phyloP scores from a whole-genome alignment of 352 stramenopile species.

The Pythium pyrilobum region DNA sequence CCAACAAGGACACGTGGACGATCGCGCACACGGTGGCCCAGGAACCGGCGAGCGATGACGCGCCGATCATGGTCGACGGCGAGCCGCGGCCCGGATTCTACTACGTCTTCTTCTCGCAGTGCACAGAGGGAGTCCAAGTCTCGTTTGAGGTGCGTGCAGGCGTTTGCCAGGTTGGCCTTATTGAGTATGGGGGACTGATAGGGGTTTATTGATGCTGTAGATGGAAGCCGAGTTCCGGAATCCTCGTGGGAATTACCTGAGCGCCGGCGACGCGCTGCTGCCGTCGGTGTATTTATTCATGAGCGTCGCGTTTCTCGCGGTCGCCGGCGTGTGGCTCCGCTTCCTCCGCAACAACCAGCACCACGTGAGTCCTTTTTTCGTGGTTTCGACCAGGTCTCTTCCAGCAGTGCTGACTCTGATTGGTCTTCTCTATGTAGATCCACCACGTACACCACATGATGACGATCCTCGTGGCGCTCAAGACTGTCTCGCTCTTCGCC shows the following conservation, averaged over 20 bases:
- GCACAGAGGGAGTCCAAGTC: conserved; percentile 59
- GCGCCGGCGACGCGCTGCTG: conserved; percentile 76
- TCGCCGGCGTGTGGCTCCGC: conserved; percentile 54
- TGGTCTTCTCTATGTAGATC: conserved; percentile 36
- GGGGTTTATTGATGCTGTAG: conserved; percentile 24
- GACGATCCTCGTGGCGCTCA: conserved; percentile 90
- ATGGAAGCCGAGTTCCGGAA: conserved; percentile 85
- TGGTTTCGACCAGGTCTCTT: background rate
- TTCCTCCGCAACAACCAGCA: conserved; percentile 47
- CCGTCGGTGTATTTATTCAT: conserved; percentile 80
- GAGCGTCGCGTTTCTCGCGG: conserved; percentile 62
- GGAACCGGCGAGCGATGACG: conserved; percentile 14
- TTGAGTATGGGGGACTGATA: background rate
- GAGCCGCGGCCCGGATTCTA: conserved; percentile 68
- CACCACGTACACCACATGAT: conserved; percentile 97
- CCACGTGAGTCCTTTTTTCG: conserved; percentile 44
- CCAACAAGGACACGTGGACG: conserved; percentile 45
- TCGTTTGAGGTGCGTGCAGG: conserved; percentile 77
- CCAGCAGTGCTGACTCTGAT: background rate
- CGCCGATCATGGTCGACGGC: conserved; percentile 5
- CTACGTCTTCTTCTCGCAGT: conserved; percentile 86
- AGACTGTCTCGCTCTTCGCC: conserved; percentile 91
- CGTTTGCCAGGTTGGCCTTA: no score
- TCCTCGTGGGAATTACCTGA: conserved; percentile 77
- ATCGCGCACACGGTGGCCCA: conserved; percentile 33